Conservation (phyloP, 768 basidiomycete species). For the Hypholoma sublateritium region DNA sequence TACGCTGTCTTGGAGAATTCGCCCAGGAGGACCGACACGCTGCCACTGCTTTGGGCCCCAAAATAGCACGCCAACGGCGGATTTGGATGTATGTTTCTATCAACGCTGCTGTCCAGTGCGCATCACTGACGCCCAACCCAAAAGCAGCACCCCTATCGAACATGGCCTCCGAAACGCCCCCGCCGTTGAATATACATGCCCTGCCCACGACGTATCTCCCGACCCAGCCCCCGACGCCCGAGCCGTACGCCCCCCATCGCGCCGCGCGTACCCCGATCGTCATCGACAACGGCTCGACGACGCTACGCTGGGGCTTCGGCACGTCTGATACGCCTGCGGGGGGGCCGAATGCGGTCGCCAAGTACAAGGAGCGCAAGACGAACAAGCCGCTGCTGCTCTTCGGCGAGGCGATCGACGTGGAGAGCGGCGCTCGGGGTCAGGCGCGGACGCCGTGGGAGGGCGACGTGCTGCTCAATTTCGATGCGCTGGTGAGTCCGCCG, state of each 20-base stretch:
- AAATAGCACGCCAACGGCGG: too few species aligned
- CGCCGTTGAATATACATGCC: slow-evolving; percentile 1
- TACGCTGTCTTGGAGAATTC: too few species aligned
- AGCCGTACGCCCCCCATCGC: slow-evolving; percentile 53
- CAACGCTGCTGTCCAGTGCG: too few species aligned
- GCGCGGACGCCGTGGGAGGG: slow-evolving; percentile 90
- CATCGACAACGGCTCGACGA: slow-evolving; percentile 89
- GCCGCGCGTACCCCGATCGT: slow-evolving; percentile 62
- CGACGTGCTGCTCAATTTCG: slow-evolving; percentile 88
- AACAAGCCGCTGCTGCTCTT: slow-evolving; percentile 85
- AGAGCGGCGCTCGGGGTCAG: slow-evolving; percentile 80
- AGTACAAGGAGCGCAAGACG: slow-evolving; percentile 86
- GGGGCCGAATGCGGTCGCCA: slow-evolving; percentile 73
- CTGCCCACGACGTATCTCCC: slow-evolving; percentile 26
- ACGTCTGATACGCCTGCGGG: slow-evolving; percentile 44
- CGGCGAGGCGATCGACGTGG: slow-evolving; percentile 84
- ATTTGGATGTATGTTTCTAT: too few species aligned
- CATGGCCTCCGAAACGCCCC: background rate
- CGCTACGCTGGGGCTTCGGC: slow-evolving; percentile 82
- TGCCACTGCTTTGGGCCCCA: too few species aligned
- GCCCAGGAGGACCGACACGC: too few species aligned
- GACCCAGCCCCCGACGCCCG: slow-evolving; percentile 24
- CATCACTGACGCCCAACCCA: too few species aligned
- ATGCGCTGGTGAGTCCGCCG: slow-evolving; percentile 73
- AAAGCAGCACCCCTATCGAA: too few species aligned